Conservation (phyloP, 108 stramenopile genomes). For the Nannochloropsis salina region DNA sequence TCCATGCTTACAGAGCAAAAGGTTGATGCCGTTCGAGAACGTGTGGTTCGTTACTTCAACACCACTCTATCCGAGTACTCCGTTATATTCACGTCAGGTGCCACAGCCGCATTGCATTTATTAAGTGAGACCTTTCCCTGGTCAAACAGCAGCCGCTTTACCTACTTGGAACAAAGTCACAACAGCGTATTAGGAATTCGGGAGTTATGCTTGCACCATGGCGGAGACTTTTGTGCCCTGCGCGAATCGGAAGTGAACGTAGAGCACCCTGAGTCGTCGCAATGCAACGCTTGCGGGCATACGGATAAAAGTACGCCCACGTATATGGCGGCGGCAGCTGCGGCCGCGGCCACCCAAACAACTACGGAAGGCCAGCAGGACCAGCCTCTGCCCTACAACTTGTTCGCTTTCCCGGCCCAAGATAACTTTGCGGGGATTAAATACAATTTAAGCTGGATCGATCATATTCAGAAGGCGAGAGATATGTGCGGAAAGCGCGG, state of each 20-base stretch:
- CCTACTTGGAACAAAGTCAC: background rate
- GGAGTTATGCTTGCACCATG: slow-evolving; percentile 20
- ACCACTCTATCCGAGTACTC: slow-evolving; percentile 12
- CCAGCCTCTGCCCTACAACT: background rate
- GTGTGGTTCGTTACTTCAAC: background rate
- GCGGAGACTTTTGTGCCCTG: background rate
- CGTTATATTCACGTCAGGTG: slow-evolving; percentile 19
- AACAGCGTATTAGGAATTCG: background rate
- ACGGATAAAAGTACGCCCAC: background rate
- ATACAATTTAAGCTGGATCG: slow-evolving; percentile 15
- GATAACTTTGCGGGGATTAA: slow-evolving; percentile 13
- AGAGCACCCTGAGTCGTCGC: background rate
- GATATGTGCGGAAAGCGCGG: background rate
- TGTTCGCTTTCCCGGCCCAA: background rate
- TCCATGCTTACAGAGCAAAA: background rate
- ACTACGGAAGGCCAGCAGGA: background rate
- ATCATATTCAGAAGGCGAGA: background rate
- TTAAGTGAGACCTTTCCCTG: slow-evolving; percentile 21
- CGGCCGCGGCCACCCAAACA: background rate
- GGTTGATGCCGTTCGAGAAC: slow-evolving; percentile 1
- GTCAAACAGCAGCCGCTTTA: slow-evolving; percentile 7
- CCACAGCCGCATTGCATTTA: slow-evolving; percentile 16
- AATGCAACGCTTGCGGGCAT: background rate
- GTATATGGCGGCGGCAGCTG: background rate
- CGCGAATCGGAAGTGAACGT: background rate